Evolutionary conservation across 371 early-diverging fungal genomes (phyloP).

Genomic region (Zopfochytrium polystomum): DNA sequence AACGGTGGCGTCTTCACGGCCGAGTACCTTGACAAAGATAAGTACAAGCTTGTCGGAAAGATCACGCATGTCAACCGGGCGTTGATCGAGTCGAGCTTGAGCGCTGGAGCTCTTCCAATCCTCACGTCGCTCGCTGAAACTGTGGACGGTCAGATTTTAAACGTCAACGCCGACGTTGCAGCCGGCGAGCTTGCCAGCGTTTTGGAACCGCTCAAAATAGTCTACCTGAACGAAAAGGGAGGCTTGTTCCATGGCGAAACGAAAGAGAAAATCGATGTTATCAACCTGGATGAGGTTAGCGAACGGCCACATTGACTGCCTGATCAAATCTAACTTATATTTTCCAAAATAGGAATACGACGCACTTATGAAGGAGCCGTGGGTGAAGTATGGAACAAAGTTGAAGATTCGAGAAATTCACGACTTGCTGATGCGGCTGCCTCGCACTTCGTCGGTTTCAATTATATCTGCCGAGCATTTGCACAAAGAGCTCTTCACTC

Average conservation of each 20-base stretch:
- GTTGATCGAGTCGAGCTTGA: constrained; percentile 83
- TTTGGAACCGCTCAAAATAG: constrained; percentile 92
- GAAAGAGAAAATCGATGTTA: constrained; percentile 86
- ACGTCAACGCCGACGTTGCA: constrained; percentile 97
- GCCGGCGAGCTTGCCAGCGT: constrained; percentile 94
- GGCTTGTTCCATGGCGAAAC: constrained; percentile 90
- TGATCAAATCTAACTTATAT: neutral
- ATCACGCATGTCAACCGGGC: constrained; percentile 87
- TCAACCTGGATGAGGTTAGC: constrained; percentile 92
- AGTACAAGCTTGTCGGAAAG: constrained; percentile 89
- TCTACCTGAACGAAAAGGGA: constrained; percentile 94
- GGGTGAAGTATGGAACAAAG: constrained; percentile 95
- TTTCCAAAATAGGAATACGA: constrained; percentile 65
- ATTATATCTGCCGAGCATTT: constrained; percentile 94
- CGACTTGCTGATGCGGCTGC: constrained; percentile 89
- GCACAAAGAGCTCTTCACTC: constrained; percentile 95
- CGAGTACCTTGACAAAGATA: constrained; percentile 87
- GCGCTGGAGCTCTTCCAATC: constrained; percentile 91
- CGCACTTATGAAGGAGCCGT: constrained; percentile 81
- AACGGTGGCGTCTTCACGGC: constrained; percentile 92
- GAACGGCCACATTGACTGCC: neutral
- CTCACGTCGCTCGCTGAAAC: constrained; percentile 95
- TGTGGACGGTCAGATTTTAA: constrained; percentile 90
- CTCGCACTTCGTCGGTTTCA: constrained; percentile 91
- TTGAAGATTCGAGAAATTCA: constrained; percentile 94